Conservation (phyloP, 1,139 yeast species). For the Geotrichum cucujoidarum region DNA sequence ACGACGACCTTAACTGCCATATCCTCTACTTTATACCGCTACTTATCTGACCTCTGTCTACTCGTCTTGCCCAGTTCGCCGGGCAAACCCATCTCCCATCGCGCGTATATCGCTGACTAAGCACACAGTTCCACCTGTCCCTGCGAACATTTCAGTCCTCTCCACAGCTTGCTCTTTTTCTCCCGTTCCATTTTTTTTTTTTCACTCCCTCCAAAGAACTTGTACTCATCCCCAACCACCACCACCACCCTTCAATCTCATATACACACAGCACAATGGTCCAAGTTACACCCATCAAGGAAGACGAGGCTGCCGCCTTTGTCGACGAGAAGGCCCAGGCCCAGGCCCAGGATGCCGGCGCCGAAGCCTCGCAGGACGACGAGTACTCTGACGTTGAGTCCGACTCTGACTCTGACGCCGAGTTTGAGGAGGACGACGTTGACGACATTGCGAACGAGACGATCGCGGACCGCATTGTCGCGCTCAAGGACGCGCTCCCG, state of each 20-base stretch:
- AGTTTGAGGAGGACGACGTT: conserved; percentile 63
- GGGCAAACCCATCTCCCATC: too few relatives aligned
- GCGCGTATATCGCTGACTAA: too few relatives aligned
- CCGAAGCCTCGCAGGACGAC: conserved; percentile 22
- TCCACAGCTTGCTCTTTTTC: neutral
- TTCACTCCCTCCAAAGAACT: neutral
- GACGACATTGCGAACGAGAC: conserved; percentile 81
- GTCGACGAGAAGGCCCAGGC: conserved; percentile 16
- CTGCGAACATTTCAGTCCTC: neutral
- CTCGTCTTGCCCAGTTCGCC: too few relatives aligned
- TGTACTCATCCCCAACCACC: neutral
- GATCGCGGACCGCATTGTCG: conserved; percentile 76
- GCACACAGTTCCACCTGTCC: too few relatives aligned
- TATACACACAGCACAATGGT: conserved; percentile 46
- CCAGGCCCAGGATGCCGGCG: conserved; percentile 24
- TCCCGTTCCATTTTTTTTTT: neutral
- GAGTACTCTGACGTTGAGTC: conserved; percentile 33
- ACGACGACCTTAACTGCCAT: neutral
- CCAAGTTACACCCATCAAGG: conserved; percentile 62
- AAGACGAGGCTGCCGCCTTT: conserved; percentile 26
- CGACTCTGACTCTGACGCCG: conserved; percentile 30
- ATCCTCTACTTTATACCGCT: too few relatives aligned
- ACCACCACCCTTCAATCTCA: neutral
- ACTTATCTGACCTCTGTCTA: too few relatives aligned
- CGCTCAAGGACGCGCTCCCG: conserved; percentile 86